Percentiles rank a stretch among this genome's conserved stretches.
phyloP scores from a whole-genome alignment of 345 rosid genomes.

The Rhizophora mangle region DNA sequence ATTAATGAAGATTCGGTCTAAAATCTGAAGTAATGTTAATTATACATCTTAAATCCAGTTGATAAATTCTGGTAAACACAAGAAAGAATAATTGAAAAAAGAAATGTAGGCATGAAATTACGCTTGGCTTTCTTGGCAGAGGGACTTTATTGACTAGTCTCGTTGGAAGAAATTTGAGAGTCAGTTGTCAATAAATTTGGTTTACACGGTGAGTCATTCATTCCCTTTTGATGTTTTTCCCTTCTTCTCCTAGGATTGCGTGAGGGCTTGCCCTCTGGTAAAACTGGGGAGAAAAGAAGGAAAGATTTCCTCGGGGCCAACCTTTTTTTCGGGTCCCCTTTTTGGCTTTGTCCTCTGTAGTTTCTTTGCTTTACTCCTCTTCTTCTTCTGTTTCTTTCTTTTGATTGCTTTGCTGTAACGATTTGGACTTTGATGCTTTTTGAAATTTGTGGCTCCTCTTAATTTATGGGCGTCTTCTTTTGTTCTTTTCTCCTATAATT shows the following conservation, averaged over 20 bases:
- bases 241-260: slow-evolving; percentile 1
- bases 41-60: no score
- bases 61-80: no score
- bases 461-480: neutral
- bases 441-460: neutral
- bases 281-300: neutral
- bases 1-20: neutral
- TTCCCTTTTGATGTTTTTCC: neutral
- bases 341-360: neutral
- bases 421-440: slow-evolving; percentile 3
- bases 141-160: no score
- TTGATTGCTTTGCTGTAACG: slow-evolving; percentile 1
- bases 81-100: no score
- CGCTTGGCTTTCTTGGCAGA: no score
- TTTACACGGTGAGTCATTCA: no score
- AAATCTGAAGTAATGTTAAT: no score
- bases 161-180: no score
- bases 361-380: slow-evolving; percentile 15
- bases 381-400: neutral
- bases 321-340: neutral
- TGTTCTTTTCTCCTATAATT: neutral
- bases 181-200: no score
- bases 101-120: no score
- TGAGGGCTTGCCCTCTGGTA: slow-evolving; percentile 14
- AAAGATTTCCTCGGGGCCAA: no score